Base-by-base conservation (phyloP, 306 rosid genomes). In the Fagus crenata region DNA sequence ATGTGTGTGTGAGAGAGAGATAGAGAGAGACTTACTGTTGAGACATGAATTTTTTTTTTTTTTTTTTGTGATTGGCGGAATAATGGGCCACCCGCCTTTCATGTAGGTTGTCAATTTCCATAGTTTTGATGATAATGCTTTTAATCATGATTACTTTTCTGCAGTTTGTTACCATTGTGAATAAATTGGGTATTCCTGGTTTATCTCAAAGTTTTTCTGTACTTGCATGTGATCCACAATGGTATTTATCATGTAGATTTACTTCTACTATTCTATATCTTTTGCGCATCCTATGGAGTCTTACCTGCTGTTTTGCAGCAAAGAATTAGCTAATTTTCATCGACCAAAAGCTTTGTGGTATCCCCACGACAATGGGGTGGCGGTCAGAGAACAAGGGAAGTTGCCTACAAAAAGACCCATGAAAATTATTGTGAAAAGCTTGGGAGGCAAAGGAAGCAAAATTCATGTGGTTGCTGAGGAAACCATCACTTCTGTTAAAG, bases 291-390 rank as follows among this genome's bases (percentile, higher is more conserved):
- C 22, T 33, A 37, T 65, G 72, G 64, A 46, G 35, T 86, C 69
- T 81, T 81, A 53, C 74, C 35, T 77, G 71, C 75, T 73, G 75
- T 72, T 86, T 77, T 85, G 87, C 96, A 92, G 98, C 69, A 94
- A 94, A 90, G 97, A 92, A 85, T 77, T 92, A 75, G 95, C 96
- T 63, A 92, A 92, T 88, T 94, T 94, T 81, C 98, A 94, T 86
- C 98, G 97, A 74, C 93, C 98, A 70, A 92, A 89, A 89, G 96
- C 93, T 82, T 81, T 89, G 72, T 94, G 98, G 98, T 92, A 86
- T 90, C 98, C 98, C 68, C 98, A 92, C 51, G 98, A 90, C 86
- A 94, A 78, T 79, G 89, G 76, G 79, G 84, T 92, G 87, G 93
- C 89, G 80, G 84, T 94, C 78, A 94, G 84, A 82, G 92, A 90